phyloP scores from a whole-genome alignment of 2,329 filamentous ascomycete genomes.

The Fusarium nodosum region DNA sequence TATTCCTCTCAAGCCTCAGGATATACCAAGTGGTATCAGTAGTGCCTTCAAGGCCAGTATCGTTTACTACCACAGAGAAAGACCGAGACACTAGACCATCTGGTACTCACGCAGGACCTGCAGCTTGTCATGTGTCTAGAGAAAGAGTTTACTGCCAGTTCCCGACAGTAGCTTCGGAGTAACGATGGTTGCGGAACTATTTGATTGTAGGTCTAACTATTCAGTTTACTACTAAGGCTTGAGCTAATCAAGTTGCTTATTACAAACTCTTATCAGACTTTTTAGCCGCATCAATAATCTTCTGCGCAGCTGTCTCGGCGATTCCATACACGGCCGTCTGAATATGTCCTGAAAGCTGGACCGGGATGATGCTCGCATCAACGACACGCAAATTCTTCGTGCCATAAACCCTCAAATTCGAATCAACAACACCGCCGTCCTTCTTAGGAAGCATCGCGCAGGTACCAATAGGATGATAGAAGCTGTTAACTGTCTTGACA shows the following conservation, averaged over 20 bases:
- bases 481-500: slow-evolving; percentile 10
- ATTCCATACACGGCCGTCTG: slow-evolving; percentile 13
- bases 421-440: slow-evolving; percentile 5
- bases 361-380: slow-evolving; percentile 19
- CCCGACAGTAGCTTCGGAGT: no score
- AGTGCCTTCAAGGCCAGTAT: no score
- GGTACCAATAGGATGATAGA: slow-evolving; percentile 3
- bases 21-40: no score
- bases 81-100: no score
- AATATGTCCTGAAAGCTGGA: slow-evolving; percentile 8
- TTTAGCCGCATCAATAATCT: slow-evolving; percentile 4
- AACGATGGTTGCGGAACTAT: no score
- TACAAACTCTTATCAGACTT: not conserved
- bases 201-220: no score
- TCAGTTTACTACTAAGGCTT: not conserved
- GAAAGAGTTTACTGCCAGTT: no score
- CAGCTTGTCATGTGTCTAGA: no score
- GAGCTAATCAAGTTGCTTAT: not conserved
- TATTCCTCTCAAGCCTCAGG: no score
- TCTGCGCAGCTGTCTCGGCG: not conserved
- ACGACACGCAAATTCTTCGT: slow-evolving; percentile 6
- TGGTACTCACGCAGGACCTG: no score
- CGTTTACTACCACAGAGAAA: no score
- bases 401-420: slow-evolving; percentile 1
- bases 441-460: slow-evolving; percentile 13